Percentiles rank a stretch among this genome's conserved stretches.
Evolutionary conservation across 495 filamentous ascomycete genomes (phyloP).

Genomic region (Aspergillus sclerotiicarbonarius): DNA sequence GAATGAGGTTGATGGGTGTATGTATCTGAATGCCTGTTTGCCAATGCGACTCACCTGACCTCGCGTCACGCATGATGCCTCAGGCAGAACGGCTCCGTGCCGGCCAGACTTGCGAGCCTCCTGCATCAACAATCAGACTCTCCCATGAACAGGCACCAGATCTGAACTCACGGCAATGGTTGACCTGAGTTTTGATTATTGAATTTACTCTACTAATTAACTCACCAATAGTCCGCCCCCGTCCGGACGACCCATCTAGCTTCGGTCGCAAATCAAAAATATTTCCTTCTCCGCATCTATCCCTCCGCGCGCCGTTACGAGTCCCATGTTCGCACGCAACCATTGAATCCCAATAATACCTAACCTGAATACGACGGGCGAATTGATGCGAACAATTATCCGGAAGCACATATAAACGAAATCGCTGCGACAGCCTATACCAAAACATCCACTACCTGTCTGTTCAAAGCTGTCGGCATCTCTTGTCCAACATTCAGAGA

Average conservation of each 20-base stretch:
- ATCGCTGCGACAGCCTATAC: no score
- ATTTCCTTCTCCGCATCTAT: conserved; percentile 10
- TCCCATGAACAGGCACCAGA: not conserved
- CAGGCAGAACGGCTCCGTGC: conserved; percentile 21
- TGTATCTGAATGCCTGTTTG: no score
- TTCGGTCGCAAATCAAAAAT: not conserved
- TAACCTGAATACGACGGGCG: not conserved
- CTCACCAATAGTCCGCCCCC: not conserved
- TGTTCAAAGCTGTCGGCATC: no score
- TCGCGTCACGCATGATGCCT: conserved; percentile 39
- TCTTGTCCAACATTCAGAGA: no score
- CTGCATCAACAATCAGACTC: conserved; percentile 1
- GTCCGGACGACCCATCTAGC: not conserved
- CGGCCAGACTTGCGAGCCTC: not conserved
- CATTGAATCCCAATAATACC: not conserved
- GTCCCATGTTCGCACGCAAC: not conserved
- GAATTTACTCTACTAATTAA: not conserved
- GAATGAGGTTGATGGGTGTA: no score
- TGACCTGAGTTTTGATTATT: not conserved
- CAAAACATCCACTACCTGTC: no score
- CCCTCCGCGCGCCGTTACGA: conserved; percentile 5
- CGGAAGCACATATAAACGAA: not conserved
- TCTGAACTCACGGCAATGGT: not conserved
- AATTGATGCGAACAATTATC: not conserved
- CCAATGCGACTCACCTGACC: conserved; percentile 27